Percentiles rank a stretch among this genome's conserved stretches.
Conservation (phyloP, 306 rosid species). For the Fragaria nilgerrensis region DNA sequence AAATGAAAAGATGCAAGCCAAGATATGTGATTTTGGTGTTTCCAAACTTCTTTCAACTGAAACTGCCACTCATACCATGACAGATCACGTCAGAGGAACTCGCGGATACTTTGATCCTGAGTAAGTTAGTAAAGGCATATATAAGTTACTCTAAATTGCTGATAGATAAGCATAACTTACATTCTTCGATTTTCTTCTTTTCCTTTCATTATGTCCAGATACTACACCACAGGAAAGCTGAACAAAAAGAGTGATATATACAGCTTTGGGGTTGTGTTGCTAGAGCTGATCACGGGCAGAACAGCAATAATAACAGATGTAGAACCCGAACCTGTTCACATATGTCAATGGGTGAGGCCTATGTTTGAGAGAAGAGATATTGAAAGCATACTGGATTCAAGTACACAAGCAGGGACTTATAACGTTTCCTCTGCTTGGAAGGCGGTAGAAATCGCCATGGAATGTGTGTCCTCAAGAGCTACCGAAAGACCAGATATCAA, state of each 20-base stretch:
- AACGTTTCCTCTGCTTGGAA: conserved; percentile 17
- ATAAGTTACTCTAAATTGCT: neutral
- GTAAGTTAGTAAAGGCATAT: conserved; percentile 24
- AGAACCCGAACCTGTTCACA: neutral
- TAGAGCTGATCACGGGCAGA: neutral
- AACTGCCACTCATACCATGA: conserved; percentile 30
- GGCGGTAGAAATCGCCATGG: conserved; percentile 21
- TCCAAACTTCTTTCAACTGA: conserved; percentile 32
- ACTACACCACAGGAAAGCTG: neutral
- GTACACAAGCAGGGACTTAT: conserved; percentile 10
- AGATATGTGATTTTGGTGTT: conserved; percentile 50
- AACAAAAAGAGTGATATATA: neutral
- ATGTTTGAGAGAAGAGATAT: conserved; percentile 15
- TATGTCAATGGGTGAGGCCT: conserved; percentile 25
- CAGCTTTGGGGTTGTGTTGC: neutral
- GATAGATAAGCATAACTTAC: no score
- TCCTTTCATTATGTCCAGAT: neutral
- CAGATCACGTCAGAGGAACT: conserved; percentile 34
- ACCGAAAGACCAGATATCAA: conserved; percentile 23
- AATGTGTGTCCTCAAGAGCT: conserved; percentile 7
- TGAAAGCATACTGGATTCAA: conserved; percentile 24
- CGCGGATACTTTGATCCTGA: conserved; percentile 45
- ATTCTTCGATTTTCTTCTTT: no score
- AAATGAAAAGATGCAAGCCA: conserved; percentile 32
- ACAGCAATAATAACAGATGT: neutral